Percentiles rank a stretch among this genome's conserved stretches.
Conservation (phyloP, 441 rosid species). For the Euphorbia celastroides region DNA sequence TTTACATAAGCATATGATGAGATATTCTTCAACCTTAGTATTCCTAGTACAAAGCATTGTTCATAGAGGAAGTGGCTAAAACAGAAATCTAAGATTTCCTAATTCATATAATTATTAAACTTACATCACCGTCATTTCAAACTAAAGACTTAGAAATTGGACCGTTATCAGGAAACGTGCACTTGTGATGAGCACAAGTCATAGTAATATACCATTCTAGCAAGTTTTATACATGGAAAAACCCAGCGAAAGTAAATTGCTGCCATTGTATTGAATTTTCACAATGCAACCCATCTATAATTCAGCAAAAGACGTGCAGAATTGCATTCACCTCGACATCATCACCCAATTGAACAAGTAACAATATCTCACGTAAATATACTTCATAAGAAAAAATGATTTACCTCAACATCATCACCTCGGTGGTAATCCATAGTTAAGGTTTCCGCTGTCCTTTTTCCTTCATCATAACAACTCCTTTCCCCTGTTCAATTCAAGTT, state of each 20-base stretch:
- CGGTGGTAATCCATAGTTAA: conserved; percentile 92
- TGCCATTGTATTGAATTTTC: background rate
- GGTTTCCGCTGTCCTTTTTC: conserved; percentile 93
- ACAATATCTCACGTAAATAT: background rate
- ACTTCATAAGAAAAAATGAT: background rate
- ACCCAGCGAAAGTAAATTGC: background rate
- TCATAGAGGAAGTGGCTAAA: background rate
- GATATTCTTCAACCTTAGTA: too few species aligned
- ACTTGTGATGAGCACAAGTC: background rate
- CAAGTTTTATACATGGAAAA: background rate
- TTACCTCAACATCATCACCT: conserved; percentile 88
- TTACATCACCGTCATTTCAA: background rate
- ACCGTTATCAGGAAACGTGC: background rate
- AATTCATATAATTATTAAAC: background rate
- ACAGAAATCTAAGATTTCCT: background rate
- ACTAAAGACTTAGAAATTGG: background rate
- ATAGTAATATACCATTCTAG: background rate
- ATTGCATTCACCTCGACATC: background rate
- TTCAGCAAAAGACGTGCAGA: background rate
- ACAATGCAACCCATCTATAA: background rate
- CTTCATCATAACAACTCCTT: conserved; percentile 93
- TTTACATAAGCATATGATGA: too few species aligned
- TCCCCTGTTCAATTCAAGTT: too few species aligned
- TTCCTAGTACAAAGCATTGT: background rate
- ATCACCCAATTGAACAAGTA: background rate